These are phyloP conservation scores for Candolleomyces efflorescens DNA, from an alignment of 768 basidiomycete species.

Conservation along the genomic window DNA sequence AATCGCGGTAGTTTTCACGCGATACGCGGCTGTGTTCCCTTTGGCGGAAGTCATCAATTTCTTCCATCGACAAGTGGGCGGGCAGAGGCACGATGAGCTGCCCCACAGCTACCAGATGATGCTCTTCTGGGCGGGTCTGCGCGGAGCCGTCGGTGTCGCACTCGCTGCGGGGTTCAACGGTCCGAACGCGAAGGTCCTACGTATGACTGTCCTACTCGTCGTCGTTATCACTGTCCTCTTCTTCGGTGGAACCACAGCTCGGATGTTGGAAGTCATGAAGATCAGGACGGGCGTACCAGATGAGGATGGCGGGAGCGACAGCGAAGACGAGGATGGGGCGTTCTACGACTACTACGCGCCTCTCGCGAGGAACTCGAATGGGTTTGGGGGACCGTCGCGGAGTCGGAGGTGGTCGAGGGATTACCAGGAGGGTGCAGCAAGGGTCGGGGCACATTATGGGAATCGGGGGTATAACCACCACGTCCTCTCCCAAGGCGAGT, in stretches of 20 bases:
- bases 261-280: constrained; percentile 97
- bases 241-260: constrained; percentile 95
- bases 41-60: constrained; percentile 94
- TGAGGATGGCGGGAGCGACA: constrained; percentile 61
- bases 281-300: constrained; percentile 95
- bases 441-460: constrained; percentile 56
- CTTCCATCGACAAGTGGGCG: constrained; percentile 77
- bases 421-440: constrained; percentile 40
- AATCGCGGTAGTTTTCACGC: constrained; percentile 89
- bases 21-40: constrained; percentile 95
- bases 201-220: constrained; percentile 92
- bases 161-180: constrained; percentile 95
- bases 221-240: constrained; percentile 92
- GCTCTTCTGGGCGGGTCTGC: constrained; percentile 97
- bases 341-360: constrained; percentile 21
- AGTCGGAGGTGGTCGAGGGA: constrained; percentile 36
- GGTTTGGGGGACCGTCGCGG: constrained; percentile 29
- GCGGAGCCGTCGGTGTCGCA: constrained; percentile 97
- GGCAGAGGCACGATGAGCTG: constrained; percentile 84
- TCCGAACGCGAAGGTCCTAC: constrained; percentile 84
- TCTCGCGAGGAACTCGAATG: constrained; percentile 9
- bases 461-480: constrained; percentile 62
- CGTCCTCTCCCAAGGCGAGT: constrained; percentile 8
- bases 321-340: constrained; percentile 43
- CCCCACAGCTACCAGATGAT: constrained; percentile 99